Evolutionary conservation across 2,329 filamentous ascomycete genomes (phyloP).

Genomic region (Mycosphaerelloides madeirae): DNA sequence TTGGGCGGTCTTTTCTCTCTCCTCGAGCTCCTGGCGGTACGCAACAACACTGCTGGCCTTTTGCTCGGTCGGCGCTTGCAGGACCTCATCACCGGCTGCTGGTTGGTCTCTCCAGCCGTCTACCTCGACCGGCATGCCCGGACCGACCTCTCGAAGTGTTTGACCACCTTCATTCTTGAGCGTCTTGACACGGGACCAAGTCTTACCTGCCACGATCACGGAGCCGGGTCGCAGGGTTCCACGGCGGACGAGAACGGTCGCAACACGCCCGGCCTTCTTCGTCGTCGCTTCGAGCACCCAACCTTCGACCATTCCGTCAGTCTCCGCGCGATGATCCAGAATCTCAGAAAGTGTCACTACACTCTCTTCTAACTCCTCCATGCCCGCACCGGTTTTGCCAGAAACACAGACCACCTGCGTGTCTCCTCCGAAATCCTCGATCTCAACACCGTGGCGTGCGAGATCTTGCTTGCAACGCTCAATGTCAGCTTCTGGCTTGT

Average conservation of each 20-base stretch:
- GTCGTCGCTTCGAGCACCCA: conserved; percentile 92
- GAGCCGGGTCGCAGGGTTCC: conserved; percentile 80
- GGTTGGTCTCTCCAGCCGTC: conserved; percentile 92
- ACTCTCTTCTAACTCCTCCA: conserved; percentile 87
- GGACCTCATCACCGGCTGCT: conserved; percentile 76
- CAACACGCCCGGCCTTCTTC: conserved; percentile 76
- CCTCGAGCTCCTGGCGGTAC: conserved; percentile 67
- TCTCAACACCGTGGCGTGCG: conserved; percentile 73
- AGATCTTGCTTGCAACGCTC: conserved; percentile 87
- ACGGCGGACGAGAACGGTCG: conserved; percentile 81
- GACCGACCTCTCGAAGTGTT: conserved; percentile 67
- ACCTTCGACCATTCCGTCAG: conserved; percentile 73
- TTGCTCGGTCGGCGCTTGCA: conserved; percentile 75
- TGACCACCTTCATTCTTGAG: conserved; percentile 80
- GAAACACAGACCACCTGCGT: conserved; percentile 88
- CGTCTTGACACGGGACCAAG: conserved; percentile 80
- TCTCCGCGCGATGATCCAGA: conserved; percentile 80
- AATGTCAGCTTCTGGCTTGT: conserved; percentile 76
- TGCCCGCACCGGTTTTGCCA: conserved; percentile 88
- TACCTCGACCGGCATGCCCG: conserved; percentile 86
- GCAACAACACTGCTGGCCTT: conserved; percentile 73
- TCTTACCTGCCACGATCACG: conserved; percentile 78
- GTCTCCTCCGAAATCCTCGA: conserved; percentile 93
- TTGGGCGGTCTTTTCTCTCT: conserved; percentile 59
- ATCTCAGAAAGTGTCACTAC: conserved; percentile 82